Evolutionary conservation across 495 filamentous ascomycete genomes (phyloP).

Genomic region (Daldinia childiae): DNA sequence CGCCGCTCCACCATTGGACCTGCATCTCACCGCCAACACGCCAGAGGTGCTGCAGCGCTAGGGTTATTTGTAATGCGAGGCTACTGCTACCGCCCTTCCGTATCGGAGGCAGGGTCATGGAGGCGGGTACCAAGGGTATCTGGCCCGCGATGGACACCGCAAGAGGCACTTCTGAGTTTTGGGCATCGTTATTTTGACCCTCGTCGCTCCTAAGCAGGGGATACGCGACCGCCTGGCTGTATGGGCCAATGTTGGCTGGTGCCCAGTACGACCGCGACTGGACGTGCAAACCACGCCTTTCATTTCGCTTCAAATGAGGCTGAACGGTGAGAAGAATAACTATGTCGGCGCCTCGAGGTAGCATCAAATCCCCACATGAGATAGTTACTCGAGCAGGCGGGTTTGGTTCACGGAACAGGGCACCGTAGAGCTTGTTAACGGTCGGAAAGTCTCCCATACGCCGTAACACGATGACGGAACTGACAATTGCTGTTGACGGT

Average conservation of each 20-base stretch:
- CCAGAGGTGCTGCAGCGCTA: constrained; percentile 90
- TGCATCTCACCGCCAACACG: constrained; percentile 78
- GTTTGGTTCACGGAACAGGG: constrained; percentile 74
- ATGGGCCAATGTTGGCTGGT: constrained; percentile 96
- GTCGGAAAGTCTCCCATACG: constrained; percentile 78
- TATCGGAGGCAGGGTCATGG: constrained; percentile 68
- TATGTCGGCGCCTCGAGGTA: constrained; percentile 66
- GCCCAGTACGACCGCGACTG: constrained; percentile 97
- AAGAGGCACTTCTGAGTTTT: constrained; percentile 28
- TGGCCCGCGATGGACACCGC: constrained; percentile 77
- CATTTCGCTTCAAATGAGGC: constrained; percentile 30
- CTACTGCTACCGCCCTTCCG: constrained; percentile 35
- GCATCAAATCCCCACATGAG: constrained; percentile 67
- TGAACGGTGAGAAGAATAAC: constrained; percentile 56
- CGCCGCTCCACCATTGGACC: constrained; percentile 77
- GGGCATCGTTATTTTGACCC: background rate
- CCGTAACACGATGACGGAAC: constrained; percentile 78
- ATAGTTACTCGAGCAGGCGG: constrained; percentile 88
- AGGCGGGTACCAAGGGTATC: constrained; percentile 85
- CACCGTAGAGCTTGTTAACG: constrained; percentile 78
- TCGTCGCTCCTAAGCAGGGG: constrained; percentile 50
- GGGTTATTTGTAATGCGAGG: constrained; percentile 43
- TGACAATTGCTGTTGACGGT: constrained; percentile 68
- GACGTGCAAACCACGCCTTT: constrained; percentile 78
- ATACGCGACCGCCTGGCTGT: constrained; percentile 85